A percentile compares a stretch with the other conserved stretches of the same genome.
These are phyloP conservation scores for Russula dissimulans DNA, from an alignment of 768 basidiomycete genomes.

Conservation along the genomic window DNA sequence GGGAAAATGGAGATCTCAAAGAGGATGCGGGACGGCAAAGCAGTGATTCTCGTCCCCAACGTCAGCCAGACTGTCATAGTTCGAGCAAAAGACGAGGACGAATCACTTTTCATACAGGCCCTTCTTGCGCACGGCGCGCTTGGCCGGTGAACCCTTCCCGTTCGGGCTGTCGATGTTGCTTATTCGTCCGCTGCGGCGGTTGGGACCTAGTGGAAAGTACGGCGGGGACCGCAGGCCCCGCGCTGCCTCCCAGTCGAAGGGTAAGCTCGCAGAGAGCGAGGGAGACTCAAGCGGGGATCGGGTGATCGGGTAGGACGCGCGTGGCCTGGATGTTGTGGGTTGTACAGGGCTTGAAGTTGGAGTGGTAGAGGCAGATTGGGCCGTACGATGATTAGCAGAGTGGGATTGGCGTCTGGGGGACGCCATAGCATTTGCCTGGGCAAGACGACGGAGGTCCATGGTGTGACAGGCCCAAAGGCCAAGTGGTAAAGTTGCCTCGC, in stretches of 20 bases:
- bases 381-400: slow-evolving; percentile 3
- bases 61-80: slow-evolving; percentile 3
- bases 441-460: slow-evolving; percentile 52
- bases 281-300: slow-evolving; percentile 56
- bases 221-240: slow-evolving; percentile 62
- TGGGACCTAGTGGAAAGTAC: slow-evolving; percentile 51
- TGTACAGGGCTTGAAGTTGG: slow-evolving; percentile 21
- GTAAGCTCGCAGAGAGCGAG: slow-evolving; percentile 64
- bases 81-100: not conserved
- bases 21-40: slow-evolving; percentile 60
- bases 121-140: slow-evolving; percentile 55
- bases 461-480: not conserved
- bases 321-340: slow-evolving; percentile 37
- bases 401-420: slow-evolving; percentile 29
- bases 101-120: slow-evolving; percentile 51
- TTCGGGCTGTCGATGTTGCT: slow-evolving; percentile 26
- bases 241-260: slow-evolving; percentile 86
- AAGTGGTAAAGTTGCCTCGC: not conserved
- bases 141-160: slow-evolving; percentile 33
- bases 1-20: slow-evolving; percentile 79
- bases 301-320: slow-evolving; percentile 40
- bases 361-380: slow-evolving; percentile 26
- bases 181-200: slow-evolving; percentile 35
- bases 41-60: slow-evolving; percentile 39
- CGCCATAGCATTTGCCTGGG: slow-evolving; percentile 35